Base-by-base conservation (phyloP, 148 eudicot species). In the Chenopodium suecicum region DNA sequence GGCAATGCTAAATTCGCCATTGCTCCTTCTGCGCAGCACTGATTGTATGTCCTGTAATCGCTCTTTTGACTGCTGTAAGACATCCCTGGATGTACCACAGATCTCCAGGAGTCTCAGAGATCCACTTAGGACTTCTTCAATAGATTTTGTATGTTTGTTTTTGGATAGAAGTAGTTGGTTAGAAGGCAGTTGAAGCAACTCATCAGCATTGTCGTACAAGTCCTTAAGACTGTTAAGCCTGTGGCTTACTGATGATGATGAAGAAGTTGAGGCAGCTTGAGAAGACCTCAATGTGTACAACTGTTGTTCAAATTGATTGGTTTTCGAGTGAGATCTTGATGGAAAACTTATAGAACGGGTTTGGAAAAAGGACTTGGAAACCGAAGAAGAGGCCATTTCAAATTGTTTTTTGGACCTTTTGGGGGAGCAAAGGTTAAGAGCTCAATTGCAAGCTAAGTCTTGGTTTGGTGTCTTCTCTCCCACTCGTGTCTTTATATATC, bases 51-150 rank as follows among this genome's bases (percentile, higher is more conserved):
- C 79, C 74, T 84, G 86, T 19, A 90, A 75, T 31, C 66, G 60
- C 46, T 90, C 83, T 82, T 78, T 89, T 14, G 83, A 82, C 80
- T 83, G 83, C 7, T 70, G 66, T 65, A 84, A 81, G 63, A 79
- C 79, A 29, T 89, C 90, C 83, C 81, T 85, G 47, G 88, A 75
- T 4, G 82, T 75, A 1, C 85, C 82, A 77, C 91, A 89, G 9
- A 82, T 68, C 81, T 90, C 93, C 56, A 90, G 82, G 32, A 90
- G 83, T 79, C 80, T 76, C 8, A 89, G 77, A 75, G 87, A 84
- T 32, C 88, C 86, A 41, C 88, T 90, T 68, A 86, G 79, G n/a
- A 72, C 70, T 25, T 76, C 85, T 58, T 85, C 87, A n/a, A 34
- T 82, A 70, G 76, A 79, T 74, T 79, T 82, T 32, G 79, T 12